Evolutionary conservation across 768 basidiomycete species (phyloP), one percentile per base, ranked within the genome.

Genomic region (Lyophyllum decastes): DNA sequence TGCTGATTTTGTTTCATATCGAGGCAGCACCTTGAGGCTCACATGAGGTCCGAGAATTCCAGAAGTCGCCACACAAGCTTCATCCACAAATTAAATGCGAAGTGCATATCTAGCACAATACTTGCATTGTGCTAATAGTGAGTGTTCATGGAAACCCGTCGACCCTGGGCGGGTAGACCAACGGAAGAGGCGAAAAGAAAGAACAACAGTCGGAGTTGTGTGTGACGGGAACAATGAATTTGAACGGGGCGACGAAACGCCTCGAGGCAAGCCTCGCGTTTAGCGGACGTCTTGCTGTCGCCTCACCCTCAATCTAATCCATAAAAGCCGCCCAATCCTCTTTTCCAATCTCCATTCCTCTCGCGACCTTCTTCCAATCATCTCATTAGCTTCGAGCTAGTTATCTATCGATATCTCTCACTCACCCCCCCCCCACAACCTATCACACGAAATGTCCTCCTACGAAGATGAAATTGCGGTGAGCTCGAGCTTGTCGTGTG

Each of bases 251-350:
- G 12, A 48, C 54, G 52, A 69, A 66, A 69, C 60, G 79, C 83
- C 84, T 83, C 80, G 80, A 80, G 80, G 70, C 75, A 64, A 58
- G 76, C 79, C 80, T 78, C 76, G 67, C 79, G 74, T 70, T 73
- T 70, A 68, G 66, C 52, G 68, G 71, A 61, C 61, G 66, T 60
- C 63, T 55, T 35, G 51, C 54, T 45, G 58, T 49, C 57, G 61
- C 50, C 55, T 40, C 50, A 46, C 40, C 3, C 11, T 10, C 48
- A 59, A 78, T 78, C 74, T 76, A 72, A 78, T 78, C 77, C 77
- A 80, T 82, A 82, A 79, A 82, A 82, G 62, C 64, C 52, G 71
- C 65, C 58, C 58, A 61, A 60, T 58, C 62, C n/a, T 68, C 55
- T 59, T 67, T 61, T 55, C 59, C 56, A 64, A 71, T 68, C 63